phyloP scores from a whole-genome alignment of 257 asterid genomes.

The Craterostigma plantagineum region DNA sequence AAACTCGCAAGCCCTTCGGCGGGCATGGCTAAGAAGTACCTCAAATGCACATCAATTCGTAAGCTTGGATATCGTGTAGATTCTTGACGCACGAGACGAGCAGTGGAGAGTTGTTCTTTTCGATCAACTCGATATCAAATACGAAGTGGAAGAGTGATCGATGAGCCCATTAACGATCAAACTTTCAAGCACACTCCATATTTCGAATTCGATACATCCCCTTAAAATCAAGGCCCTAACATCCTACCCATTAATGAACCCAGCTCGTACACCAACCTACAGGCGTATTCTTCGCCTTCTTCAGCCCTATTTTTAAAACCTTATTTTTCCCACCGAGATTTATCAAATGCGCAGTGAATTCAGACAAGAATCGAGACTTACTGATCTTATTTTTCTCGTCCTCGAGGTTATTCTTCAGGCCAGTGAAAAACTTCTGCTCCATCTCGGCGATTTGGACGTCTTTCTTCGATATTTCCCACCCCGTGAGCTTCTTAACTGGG shows the following conservation, averaged over 20 bases:
- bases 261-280: constrained; percentile 28
- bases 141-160: constrained; percentile 20
- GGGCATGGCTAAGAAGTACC: constrained; percentile 38
- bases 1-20: constrained; percentile 29
- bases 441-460: constrained; percentile 30
- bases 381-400: constrained; percentile 26
- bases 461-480: constrained; percentile 32
- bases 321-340: constrained; percentile 14
- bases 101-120: constrained; percentile 39
- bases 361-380: constrained; percentile 24
- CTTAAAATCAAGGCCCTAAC: constrained; percentile 43
- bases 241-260: constrained; percentile 42
- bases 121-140: constrained; percentile 35
- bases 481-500: constrained; percentile 21
- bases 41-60: constrained; percentile 62
- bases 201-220: constrained; percentile 39
- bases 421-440: constrained; percentile 23
- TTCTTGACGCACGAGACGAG: constrained; percentile 43
- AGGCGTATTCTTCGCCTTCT: constrained; percentile 18
- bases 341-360: constrained; percentile 28
- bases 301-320: constrained; percentile 14
- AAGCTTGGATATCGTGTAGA: constrained; percentile 40
- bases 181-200: constrained; percentile 46
- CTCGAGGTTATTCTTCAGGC: constrained; percentile 22
- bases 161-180: constrained; percentile 43